Conservation (phyloP, 1,284 basidiomycete genomes). For the Puccinia horiana region DNA sequence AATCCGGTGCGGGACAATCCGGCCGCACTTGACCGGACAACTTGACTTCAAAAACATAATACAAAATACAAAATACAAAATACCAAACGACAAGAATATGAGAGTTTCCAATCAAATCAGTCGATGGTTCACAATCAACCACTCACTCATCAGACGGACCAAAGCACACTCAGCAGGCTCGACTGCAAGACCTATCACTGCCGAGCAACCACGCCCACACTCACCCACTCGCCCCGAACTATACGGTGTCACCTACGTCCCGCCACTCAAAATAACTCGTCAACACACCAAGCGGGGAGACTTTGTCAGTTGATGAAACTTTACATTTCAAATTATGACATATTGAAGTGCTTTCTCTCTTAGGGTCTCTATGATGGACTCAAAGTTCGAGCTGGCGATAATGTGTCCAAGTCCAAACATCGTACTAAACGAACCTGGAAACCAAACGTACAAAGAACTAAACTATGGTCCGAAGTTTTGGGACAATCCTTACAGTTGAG, state of each 20-base stretch:
- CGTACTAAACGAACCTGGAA: constrained; percentile 89
- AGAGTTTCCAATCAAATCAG: neutral
- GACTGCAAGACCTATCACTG: neutral
- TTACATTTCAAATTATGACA: too few species aligned
- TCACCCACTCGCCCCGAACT: neutral
- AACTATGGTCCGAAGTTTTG: constrained; percentile 69
- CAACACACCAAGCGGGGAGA: constrained; percentile 44
- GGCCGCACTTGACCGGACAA: neutral
- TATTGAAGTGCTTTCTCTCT: too few species aligned
- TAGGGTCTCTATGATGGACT: constrained; percentile 72
- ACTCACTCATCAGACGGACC: neutral
- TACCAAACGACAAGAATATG: neutral
- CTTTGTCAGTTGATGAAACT: neutral
- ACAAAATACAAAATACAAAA: neutral
- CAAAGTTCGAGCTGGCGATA: constrained; percentile 79
- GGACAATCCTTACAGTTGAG: constrained; percentile 67
- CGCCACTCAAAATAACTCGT: constrained; percentile 34
- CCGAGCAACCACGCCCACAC: neutral
- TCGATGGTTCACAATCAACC: neutral
- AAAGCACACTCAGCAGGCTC: neutral
- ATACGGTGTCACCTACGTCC: constrained; percentile 47
- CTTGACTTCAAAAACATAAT: neutral
- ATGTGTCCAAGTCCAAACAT: constrained; percentile 77
- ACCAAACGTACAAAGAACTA: constrained; percentile 78
- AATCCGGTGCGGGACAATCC: neutral